Conservation (phyloP, 805 yeast genomes). For the Metschnikowia continentalis region DNA sequence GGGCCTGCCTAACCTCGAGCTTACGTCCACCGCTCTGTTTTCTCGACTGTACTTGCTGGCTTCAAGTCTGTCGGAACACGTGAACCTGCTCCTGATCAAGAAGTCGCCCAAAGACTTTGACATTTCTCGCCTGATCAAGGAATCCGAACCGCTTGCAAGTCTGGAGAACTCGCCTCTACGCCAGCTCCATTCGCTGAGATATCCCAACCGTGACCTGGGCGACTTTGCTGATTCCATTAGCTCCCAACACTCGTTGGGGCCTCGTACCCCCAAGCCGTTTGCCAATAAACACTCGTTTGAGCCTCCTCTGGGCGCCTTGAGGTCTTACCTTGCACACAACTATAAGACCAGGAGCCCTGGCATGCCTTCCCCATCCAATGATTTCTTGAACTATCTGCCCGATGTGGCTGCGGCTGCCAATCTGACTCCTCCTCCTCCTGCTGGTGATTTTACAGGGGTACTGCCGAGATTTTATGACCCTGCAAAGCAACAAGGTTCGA, state of each 20-base stretch:
- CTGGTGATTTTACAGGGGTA: background rate
- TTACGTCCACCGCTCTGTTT: background rate
- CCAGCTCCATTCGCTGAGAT: slow-evolving; percentile 2
- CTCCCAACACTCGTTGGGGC: background rate
- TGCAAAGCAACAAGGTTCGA: background rate
- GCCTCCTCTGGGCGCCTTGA: background rate
- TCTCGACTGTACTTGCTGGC: background rate
- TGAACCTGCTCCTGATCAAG: background rate
- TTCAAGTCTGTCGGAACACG: background rate
- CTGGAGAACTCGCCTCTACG: background rate
- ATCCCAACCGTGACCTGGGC: background rate
- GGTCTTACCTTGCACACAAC: background rate
- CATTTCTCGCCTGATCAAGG: background rate
- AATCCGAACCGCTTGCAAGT: background rate
- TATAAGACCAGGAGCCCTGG: background rate
- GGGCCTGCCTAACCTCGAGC: slow-evolving; percentile 1
- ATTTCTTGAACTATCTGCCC: background rate
- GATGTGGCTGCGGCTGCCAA: background rate
- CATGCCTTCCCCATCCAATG: background rate
- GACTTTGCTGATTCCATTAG: background rate
- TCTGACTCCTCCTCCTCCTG: background rate
- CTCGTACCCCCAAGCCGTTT: background rate
- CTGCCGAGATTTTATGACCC: background rate
- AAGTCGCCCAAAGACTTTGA: slow-evolving; percentile 1
- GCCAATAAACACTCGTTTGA: background rate